Conservation (phyloP, 2,329 filamentous ascomycete genomes). For the Penicillium frequentans region DNA sequence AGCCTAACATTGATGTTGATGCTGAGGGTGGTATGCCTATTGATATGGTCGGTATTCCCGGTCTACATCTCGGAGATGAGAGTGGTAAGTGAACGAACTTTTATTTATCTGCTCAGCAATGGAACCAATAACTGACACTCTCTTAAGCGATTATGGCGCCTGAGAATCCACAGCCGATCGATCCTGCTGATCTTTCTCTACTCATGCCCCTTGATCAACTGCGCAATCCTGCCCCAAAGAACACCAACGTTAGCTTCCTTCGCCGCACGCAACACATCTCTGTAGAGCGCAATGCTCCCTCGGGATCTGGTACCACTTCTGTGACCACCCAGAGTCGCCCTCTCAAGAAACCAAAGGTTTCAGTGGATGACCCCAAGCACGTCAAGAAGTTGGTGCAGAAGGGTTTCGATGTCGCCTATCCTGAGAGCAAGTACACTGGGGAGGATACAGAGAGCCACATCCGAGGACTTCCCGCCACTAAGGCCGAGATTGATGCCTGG, state of each 20-base stretch:
- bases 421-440: conserved; percentile 59
- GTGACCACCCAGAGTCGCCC: conserved; percentile 26
- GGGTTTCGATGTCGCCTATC: conserved; percentile 65
- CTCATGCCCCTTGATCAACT: conserved; percentile 80
- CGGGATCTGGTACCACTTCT: conserved; percentile 27
- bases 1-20: conserved; percentile 94
- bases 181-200: conserved; percentile 81
- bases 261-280: conserved; percentile 92
- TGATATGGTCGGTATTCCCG: conserved; percentile 90
- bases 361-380: conserved; percentile 59
- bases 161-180: conserved; percentile 67
- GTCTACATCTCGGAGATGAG: conserved; percentile 93
- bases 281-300: conserved; percentile 35
- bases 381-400: conserved; percentile 63
- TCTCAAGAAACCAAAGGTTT: conserved; percentile 35
- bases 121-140: background rate
- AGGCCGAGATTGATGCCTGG: conserved; percentile 60
- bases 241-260: conserved; percentile 85
- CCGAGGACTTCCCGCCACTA: conserved; percentile 54
- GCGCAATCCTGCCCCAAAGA: conserved; percentile 76
- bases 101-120: background rate
- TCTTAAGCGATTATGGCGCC: conserved; percentile 75
- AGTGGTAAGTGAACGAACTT: conserved; percentile 62
- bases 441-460: conserved; percentile 55
- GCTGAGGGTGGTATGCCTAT: conserved; percentile 97